These are phyloP conservation scores for Crithidia expoeki DNA, from an alignment of 208 protist species.

Conservation along the genomic window DNA sequence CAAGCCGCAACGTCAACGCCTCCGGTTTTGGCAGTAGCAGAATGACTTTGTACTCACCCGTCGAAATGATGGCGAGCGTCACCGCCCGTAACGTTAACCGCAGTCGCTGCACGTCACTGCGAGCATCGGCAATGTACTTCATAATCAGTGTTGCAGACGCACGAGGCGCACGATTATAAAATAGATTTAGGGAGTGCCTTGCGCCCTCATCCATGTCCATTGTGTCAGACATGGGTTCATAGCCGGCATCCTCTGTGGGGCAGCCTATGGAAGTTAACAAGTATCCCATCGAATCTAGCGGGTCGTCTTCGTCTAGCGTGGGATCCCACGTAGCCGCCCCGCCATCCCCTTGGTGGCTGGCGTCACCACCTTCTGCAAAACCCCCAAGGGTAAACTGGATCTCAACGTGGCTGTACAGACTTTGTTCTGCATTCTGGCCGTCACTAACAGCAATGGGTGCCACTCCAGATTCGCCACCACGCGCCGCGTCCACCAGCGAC, in stretches of 20 bases:
- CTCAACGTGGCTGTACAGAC: slow-evolving; percentile 6
- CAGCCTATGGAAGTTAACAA: background rate
- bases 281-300: background rate
- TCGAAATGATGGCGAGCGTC: slow-evolving; percentile 2
- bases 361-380: background rate
- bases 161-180: background rate
- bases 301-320: background rate
- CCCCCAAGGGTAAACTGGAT: background rate
- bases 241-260: no score
- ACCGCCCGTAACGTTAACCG: background rate
- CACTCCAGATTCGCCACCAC: no score
- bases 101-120: background rate
- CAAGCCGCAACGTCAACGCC: slow-evolving; percentile 47
- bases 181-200: background rate
- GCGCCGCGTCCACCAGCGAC: background rate
- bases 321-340: background rate
- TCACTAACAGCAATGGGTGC: no score
- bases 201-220: slow-evolving; percentile 7
- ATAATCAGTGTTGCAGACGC: slow-evolving; percentile 34
- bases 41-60: background rate
- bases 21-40: background rate
- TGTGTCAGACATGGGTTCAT: background rate
- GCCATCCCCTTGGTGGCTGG: background rate
- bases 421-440: background rate
- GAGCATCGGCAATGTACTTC: slow-evolving; percentile 36